Conservation (phyloP, 352 stramenopile genomes). For the Phytophthora sp. region DNA sequence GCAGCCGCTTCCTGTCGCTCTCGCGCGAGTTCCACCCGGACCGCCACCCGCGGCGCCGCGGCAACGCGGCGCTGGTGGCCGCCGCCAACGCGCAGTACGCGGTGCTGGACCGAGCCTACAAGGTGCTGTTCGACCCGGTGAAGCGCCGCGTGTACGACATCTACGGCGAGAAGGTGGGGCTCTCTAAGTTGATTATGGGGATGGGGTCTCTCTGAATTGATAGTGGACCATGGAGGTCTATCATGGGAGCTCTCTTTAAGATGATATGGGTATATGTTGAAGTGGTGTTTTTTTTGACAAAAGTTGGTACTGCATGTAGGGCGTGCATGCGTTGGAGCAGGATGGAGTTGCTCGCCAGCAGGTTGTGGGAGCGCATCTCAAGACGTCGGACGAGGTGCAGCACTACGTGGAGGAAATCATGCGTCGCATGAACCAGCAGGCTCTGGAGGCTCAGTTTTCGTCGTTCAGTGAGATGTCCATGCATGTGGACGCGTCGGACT, state of each 20-base stretch:
- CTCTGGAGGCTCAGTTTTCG: conserved; percentile 76
- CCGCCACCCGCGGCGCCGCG: conserved; percentile 40
- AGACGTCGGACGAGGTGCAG: conserved; percentile 56
- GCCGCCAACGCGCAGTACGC: conserved; percentile 82
- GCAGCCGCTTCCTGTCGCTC: conserved; percentile 66
- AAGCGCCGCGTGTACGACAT: conserved; percentile 77
- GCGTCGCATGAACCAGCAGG: conserved; percentile 69
- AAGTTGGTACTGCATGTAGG: conserved; percentile 20
- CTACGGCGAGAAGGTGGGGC: conserved; percentile 70
- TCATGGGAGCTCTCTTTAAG: no score
- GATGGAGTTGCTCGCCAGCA: conserved; percentile 40
- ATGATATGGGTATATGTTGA: conserved; percentile 3
- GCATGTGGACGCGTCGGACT: conserved; percentile 78
- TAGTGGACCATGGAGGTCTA: no score
- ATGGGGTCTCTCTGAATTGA: conserved; percentile 3
- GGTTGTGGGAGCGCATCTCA: conserved; percentile 50
- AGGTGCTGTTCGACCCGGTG: conserved; percentile 74
- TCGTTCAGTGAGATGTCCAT: conserved; percentile 86
- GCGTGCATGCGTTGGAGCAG: conserved; percentile 72
- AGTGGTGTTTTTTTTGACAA: background rate
- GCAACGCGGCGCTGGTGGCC: conserved; percentile 56
- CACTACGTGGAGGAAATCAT: conserved; percentile 62
- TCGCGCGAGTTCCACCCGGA: conserved; percentile 90
- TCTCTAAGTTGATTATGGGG: no score
- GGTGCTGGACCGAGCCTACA: conserved; percentile 82